Base-by-base conservation (phyloP, 2,329 filamentous ascomycete species). In the Colletotrichum phormii region DNA sequence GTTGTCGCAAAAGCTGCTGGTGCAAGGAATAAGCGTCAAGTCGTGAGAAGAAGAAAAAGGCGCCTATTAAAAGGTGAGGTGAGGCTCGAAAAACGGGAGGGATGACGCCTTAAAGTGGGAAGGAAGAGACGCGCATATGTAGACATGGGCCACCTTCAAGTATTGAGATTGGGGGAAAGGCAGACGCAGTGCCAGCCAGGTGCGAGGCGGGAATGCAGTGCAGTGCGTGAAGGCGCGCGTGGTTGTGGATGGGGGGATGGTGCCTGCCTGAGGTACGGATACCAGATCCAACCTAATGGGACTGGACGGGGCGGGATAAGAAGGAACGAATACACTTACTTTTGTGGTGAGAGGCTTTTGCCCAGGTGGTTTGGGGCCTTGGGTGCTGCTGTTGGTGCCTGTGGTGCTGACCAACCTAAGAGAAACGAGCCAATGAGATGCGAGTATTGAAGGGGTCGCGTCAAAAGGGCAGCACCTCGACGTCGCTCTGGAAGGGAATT, bases 401-500 rank as follows among this genome's bases (percentile, higher is more conserved):
- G 37, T 54, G 53, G 69, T 69, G 62, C 53, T 59, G 59, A 57
- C 42, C 37, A 58, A 33, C 42, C 46, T 35, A 13, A n/a, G 46
- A 35, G n/a, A 1, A 35, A 24, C 26, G 60, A 0, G 29, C 71
- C 71, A 73, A 73, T 73, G 26, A 42, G 55, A 55, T 29, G 51
- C 66, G 31, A 57, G 66, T 6, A 33, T 57, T 13, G 61, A 70
- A 61, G 66, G 71, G 65, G 71, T 61, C 66, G 37, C 58, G 71
- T 64, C 67, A 49, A 71, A 60, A 64, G 61, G 51, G 71, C 57
- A 73, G 71, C 66, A 71, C 60, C 18, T 72, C 64, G 67, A 73
- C 71, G 68, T 62, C 71, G 71, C 71, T 73, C 66, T 73, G 71
- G 71, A 73, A 73, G 71, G 71, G 71, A 73, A 73, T 71, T 51